phyloP scores from a whole-genome alignment of 2,329 filamentous ascomycete genomes.

The Ceratocystiopsis sp. region DNA sequence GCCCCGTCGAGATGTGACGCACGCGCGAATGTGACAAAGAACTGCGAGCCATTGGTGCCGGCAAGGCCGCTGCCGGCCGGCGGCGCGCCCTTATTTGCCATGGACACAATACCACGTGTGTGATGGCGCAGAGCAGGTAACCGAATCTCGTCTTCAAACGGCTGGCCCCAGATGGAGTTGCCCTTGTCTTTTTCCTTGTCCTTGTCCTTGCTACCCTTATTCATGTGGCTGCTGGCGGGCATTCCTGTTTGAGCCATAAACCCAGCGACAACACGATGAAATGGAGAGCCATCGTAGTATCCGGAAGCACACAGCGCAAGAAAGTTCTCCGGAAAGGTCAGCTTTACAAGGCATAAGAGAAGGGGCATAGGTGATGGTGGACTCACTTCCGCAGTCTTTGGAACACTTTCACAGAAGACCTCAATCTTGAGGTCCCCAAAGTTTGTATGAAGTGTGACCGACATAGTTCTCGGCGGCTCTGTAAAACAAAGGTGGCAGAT shows the following conservation, averaged over 20 bases:
- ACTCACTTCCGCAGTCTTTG: slow-evolving; percentile 70
- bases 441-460: slow-evolving; percentile 66
- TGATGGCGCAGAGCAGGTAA: slow-evolving; percentile 48
- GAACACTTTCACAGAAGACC: slow-evolving; percentile 87
- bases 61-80: slow-evolving; percentile 18
- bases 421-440: slow-evolving; percentile 87
- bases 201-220: slow-evolving; percentile 34
- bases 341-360: background rate
- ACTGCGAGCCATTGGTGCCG: slow-evolving; percentile 60
- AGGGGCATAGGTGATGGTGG: background rate
- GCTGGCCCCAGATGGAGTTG: slow-evolving; percentile 53
- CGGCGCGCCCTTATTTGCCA: slow-evolving; percentile 53
- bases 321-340: slow-evolving; percentile 46
- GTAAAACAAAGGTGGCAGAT: too few species aligned
- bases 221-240: slow-evolving; percentile 8
- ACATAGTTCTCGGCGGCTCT: too few species aligned
- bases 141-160: slow-evolving; percentile 69
- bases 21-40: slow-evolving; percentile 64
- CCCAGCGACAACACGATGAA: slow-evolving; percentile 79
- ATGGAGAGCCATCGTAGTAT: slow-evolving; percentile 87
- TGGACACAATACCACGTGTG: slow-evolving; percentile 52
- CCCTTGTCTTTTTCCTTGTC: slow-evolving; percentile 35
- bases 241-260: slow-evolving; percentile 40
- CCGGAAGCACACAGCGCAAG: slow-evolving; percentile 74
- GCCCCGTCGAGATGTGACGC: slow-evolving; percentile 68